Conservation (phyloP, 1,139 yeast species). For the Yamadazyma blattariae region DNA sequence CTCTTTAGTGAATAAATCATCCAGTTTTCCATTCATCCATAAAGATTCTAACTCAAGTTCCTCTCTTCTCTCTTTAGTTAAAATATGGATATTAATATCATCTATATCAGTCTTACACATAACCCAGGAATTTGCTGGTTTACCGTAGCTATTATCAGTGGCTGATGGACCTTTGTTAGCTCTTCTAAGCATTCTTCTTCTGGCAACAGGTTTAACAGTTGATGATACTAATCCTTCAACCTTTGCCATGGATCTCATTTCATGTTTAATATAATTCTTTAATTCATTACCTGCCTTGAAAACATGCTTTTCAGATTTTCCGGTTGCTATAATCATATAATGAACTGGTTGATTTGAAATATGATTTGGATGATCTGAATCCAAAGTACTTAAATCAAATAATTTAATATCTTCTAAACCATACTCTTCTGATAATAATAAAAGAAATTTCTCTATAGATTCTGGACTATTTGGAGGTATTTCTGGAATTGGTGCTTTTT, state of each 20-base stretch:
- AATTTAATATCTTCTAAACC: slow-evolving; percentile 63
- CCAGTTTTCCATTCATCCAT: slow-evolving; percentile 42
- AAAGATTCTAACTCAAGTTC: slow-evolving; percentile 69
- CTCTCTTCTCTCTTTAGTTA: slow-evolving; percentile 66
- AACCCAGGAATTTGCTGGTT: slow-evolving; percentile 71
- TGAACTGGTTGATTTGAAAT: slow-evolving; percentile 31
- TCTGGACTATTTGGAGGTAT: slow-evolving; percentile 60
- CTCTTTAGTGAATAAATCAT: slow-evolving; percentile 24
- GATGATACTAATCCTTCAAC: slow-evolving; percentile 73
- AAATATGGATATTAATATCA: slow-evolving; percentile 64
- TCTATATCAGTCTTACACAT: slow-evolving; percentile 59
- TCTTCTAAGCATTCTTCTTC: slow-evolving; percentile 60
- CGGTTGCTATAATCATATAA: slow-evolving; percentile 68
- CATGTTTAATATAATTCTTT: slow-evolving; percentile 33
- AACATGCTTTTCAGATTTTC: slow-evolving; percentile 74
- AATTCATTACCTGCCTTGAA: slow-evolving; percentile 68
- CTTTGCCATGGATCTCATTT: slow-evolving; percentile 35
- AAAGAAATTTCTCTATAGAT: slow-evolving; percentile 42
- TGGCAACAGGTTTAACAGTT: slow-evolving; percentile 54
- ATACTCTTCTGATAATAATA: slow-evolving; percentile 51
- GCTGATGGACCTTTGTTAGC: slow-evolving; percentile 55
- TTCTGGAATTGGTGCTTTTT: slow-evolving; percentile 35
- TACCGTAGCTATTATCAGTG: slow-evolving; percentile 57
- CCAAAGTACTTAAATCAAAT: slow-evolving; percentile 44
- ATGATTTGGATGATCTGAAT: slow-evolving; percentile 40